phyloP scores from a whole-genome alignment of 1,284 basidiomycete genomes.

The Cyathus olla region DNA sequence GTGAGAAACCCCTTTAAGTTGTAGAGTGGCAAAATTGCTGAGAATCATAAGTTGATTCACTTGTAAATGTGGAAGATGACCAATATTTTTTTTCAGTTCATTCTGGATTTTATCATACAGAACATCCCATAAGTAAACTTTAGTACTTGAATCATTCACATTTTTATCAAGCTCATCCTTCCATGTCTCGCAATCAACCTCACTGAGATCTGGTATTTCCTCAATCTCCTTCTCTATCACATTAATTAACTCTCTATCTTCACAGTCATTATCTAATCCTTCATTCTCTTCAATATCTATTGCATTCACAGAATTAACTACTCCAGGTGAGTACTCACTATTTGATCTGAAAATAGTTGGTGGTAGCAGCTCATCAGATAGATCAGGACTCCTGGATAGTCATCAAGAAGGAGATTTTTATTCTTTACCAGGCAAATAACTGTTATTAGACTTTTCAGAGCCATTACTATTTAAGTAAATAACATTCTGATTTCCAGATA shows the following conservation, averaged over 20 bases:
- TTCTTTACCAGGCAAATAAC: too few species aligned
- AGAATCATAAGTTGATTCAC: constrained; percentile 47
- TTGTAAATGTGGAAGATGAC: constrained; percentile 27
- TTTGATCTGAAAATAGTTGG: too few species aligned
- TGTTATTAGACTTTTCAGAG: too few species aligned
- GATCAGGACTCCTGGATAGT: too few species aligned
- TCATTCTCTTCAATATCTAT: too few species aligned
- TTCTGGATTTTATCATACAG: constrained; percentile 34
- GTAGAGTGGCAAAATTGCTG: constrained; percentile 46
- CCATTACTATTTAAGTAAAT: too few species aligned
- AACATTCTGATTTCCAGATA: too few species aligned
- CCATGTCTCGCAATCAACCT: constrained; percentile 10
- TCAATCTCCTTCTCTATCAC: constrained; percentile 1
- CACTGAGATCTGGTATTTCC: background rate
- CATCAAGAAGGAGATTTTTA: too few species aligned
- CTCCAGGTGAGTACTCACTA: too few species aligned
- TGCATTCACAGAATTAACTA: too few species aligned
- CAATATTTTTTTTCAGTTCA: constrained; percentile 30
- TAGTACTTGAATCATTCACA: constrained; percentile 1
- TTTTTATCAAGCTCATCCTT: constrained; percentile 19
- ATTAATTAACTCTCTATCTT: background rate
- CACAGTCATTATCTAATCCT: too few species aligned
- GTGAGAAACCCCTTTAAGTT: constrained; percentile 33
- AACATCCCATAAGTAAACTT: constrained; percentile 28
- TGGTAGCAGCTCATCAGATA: too few species aligned